Conservation (phyloP, 2,329 filamentous ascomycete genomes). For the Stagonosporopsis cucurbitacearum region DNA sequence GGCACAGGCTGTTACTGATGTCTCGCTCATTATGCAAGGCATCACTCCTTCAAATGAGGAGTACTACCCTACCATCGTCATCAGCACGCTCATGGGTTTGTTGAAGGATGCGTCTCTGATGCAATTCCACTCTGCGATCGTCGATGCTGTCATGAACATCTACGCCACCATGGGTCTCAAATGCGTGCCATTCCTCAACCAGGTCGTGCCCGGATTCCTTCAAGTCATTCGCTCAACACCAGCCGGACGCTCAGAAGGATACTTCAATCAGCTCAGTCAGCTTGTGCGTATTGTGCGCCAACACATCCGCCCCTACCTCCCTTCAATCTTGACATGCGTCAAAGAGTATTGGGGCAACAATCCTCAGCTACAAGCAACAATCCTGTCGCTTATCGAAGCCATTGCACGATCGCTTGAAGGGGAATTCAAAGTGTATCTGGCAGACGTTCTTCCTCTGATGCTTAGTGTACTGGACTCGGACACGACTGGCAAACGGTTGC, state of each 20-base stretch:
- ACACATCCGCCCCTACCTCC: constrained; percentile 90
- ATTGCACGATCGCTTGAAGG: constrained; percentile 93
- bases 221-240: constrained; percentile 85
- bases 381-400: constrained; percentile 88
- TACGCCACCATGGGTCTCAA: constrained; percentile 96
- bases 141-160: constrained; percentile 98
- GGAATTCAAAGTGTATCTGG: constrained; percentile 97
- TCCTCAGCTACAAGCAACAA: constrained; percentile 84
- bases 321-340: constrained; percentile 83
- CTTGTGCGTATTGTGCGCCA: constrained; percentile 95
- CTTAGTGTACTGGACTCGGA: constrained; percentile 92
- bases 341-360: constrained; percentile 89
- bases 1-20: constrained; percentile 80
- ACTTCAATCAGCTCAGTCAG: constrained; percentile 95
- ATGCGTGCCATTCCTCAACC: constrained; percentile 91
- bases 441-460: constrained; percentile 88
- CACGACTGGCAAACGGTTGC: constrained; percentile 72
- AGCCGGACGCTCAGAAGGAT: constrained; percentile 81
- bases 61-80: constrained; percentile 97
- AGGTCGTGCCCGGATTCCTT: constrained; percentile 94
- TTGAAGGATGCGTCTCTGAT: constrained; percentile 88
- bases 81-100: constrained; percentile 91
- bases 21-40: constrained; percentile 97
- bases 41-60: constrained; percentile 96
- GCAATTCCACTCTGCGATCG: constrained; percentile 90